Percentiles rank a stretch among this genome's conserved stretches.
These are phyloP conservation scores for Prunus armeniaca DNA, from an alignment of 306 rosid genomes.

Conservation along the genomic window DNA sequence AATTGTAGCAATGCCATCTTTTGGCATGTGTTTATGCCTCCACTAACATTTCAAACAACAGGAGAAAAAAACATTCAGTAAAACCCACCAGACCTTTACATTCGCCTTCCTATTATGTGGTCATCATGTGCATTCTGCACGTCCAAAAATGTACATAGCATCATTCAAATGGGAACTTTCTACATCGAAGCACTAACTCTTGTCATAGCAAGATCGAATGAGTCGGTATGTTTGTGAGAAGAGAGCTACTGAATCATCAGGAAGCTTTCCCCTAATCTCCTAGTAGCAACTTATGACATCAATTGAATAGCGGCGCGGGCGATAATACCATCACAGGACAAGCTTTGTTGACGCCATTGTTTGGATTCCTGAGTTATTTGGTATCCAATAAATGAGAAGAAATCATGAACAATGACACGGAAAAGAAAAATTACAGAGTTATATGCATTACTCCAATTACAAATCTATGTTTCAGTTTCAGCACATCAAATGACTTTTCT, in stretches of 20 bases:
- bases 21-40: background rate
- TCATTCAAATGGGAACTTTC: slow-evolving; percentile 26
- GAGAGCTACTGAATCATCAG: background rate
- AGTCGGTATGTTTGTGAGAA: slow-evolving; percentile 3
- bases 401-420: background rate
- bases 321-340: background rate
- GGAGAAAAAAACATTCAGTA: background rate
- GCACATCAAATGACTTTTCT: background rate
- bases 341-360: slow-evolving; percentile 18
- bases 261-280: background rate
- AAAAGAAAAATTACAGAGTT: background rate
- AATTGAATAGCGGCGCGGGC: background rate
- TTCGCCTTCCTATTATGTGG: slow-evolving; percentile 8
- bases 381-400: slow-evolving; percentile 12
- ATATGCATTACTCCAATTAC: background rate
- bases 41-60: slow-evolving; percentile 3
- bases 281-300: background rate
- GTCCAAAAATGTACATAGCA: slow-evolving; percentile 16
- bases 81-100: slow-evolving; percentile 7
- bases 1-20: slow-evolving; percentile 19
- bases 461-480: background rate
- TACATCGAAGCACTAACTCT: slow-evolving; percentile 1
- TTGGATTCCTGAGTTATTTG: slow-evolving; percentile 22
- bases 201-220: background rate
- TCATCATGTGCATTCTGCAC: slow-evolving; percentile 14